These are phyloP conservation scores for Botrytis deweyae DNA, from an alignment of 2,329 filamentous ascomycete genomes.

Conservation along the genomic window DNA sequence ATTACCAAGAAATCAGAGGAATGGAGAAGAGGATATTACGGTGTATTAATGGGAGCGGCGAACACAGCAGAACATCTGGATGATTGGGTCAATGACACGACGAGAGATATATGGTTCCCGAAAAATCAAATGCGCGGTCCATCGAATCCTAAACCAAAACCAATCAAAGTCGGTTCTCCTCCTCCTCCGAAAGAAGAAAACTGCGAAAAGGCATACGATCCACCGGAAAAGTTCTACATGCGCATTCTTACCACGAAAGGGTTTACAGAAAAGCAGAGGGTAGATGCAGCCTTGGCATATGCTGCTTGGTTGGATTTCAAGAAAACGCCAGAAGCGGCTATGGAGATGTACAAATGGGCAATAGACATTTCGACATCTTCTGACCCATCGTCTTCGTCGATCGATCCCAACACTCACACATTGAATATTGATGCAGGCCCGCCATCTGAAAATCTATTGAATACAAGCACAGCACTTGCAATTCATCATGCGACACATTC, in stretches of 20 bases:
- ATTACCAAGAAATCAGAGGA: slow-evolving; percentile 66
- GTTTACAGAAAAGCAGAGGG: slow-evolving; percentile 72
- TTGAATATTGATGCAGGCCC: slow-evolving; percentile 56
- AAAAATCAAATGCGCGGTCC: slow-evolving; percentile 74
- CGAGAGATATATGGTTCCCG: slow-evolving; percentile 65
- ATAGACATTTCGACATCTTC: slow-evolving; percentile 68
- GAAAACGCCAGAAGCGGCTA: slow-evolving; percentile 60
- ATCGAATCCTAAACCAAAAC: slow-evolving; percentile 77
- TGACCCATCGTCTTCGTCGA: slow-evolving; percentile 44
- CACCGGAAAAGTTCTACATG: slow-evolving; percentile 76
- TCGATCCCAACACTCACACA: slow-evolving; percentile 63
- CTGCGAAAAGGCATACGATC: slow-evolving; percentile 65
- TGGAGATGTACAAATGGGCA: slow-evolving; percentile 72
- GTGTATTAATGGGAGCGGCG: slow-evolving; percentile 75
- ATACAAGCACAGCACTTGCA: slow-evolving; percentile 72
- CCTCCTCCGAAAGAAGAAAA: slow-evolving; percentile 72
- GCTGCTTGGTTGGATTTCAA: slow-evolving; percentile 85
- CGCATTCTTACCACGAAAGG: slow-evolving; percentile 79
- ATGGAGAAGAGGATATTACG: slow-evolving; percentile 84
- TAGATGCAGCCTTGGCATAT: slow-evolving; percentile 80
- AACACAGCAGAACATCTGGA: slow-evolving; percentile 78
- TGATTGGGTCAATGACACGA: slow-evolving; percentile 70
- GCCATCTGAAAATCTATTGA: slow-evolving; percentile 73
- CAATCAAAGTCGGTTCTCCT: slow-evolving; percentile 63
- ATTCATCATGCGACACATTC: slow-evolving; percentile 72